These are phyloP conservation scores for Leccinum rimulosum DNA, from an alignment of 768 basidiomycete genomes.

Conservation along the genomic window DNA sequence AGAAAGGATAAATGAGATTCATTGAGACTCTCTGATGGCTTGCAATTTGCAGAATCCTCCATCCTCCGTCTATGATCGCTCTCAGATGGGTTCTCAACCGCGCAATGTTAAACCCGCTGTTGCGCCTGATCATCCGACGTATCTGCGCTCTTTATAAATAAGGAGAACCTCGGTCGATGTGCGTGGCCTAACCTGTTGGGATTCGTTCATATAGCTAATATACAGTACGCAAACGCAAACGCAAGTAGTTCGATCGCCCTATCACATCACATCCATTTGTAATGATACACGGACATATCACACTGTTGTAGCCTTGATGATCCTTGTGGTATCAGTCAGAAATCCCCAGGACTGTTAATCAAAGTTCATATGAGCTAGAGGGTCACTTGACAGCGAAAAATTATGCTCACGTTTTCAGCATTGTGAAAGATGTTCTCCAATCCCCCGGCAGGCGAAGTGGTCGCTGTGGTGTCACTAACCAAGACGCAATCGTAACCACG, in stretches of 20 bases:
- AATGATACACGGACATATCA: background rate
- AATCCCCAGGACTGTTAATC: constrained; percentile 49
- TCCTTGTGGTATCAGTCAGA: constrained; percentile 37
- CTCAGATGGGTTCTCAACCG: background rate
- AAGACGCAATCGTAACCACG: constrained; percentile 63
- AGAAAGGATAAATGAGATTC: background rate
- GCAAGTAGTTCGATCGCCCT: background rate
- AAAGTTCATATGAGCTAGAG: background rate
- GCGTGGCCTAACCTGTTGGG: background rate
- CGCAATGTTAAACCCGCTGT: background rate
- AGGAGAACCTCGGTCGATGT: constrained; percentile 2
- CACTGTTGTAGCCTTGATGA: constrained; percentile 21
- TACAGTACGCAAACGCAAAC: background rate
- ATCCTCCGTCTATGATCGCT: background rate
- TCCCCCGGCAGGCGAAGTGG: constrained; percentile 56
- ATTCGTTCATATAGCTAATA: constrained; percentile 5
- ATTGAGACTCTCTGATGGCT: background rate
- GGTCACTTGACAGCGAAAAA: background rate
- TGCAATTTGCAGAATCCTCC: background rate
- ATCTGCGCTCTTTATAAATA: background rate
- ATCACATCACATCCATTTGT: background rate
- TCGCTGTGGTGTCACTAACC: constrained; percentile 58
- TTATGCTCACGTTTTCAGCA: constrained; percentile 45
- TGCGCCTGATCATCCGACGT: background rate
- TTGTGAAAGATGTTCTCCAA: constrained; percentile 60